A percentile compares a stretch with the other conserved stretches of the same genome.
These are phyloP conservation scores for Amyloporia xantha DNA, from an alignment of 768 basidiomycete species.

Conservation along the genomic window DNA sequence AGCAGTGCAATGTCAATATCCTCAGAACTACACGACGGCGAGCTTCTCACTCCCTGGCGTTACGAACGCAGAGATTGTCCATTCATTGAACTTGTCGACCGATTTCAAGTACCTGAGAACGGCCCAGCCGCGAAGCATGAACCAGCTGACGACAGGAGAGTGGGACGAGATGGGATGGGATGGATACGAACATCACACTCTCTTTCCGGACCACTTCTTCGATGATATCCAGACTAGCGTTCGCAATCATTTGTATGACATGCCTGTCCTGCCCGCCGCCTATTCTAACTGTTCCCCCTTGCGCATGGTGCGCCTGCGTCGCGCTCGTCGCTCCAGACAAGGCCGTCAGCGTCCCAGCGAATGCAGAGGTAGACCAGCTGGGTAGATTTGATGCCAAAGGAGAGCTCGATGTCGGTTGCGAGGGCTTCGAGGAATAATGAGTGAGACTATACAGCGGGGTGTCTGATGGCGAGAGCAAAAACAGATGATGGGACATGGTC, in stretches of 20 bases:
- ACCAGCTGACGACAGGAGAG: neutral
- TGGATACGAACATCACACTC: conserved; percentile 59
- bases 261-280: conserved; percentile 84
- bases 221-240: conserved; percentile 90
- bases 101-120: conserved; percentile 87
- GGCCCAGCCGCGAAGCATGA: neutral
- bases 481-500: conserved; percentile 82
- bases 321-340: conserved; percentile 79
- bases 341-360: conserved; percentile 83
- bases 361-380: conserved; percentile 87
- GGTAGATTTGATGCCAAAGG: conserved; percentile 79
- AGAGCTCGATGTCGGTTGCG: conserved; percentile 43
- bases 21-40: conserved; percentile 5
- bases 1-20: conserved; percentile 13
- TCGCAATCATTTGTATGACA: conserved; percentile 98
- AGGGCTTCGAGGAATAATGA: conserved; percentile 74
- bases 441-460: conserved; percentile 81
- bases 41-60: conserved; percentile 84
- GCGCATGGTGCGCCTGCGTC: conserved; percentile 51
- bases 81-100: conserved; percentile 97
- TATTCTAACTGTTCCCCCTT: conserved; percentile 58
- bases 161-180: neutral
- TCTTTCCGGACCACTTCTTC: conserved; percentile 90
- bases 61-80: conserved; percentile 95
- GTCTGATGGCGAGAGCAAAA: conserved; percentile 80